Conservation (phyloP, 1,139 yeast genomes). For the Diutina ranongensis region DNA sequence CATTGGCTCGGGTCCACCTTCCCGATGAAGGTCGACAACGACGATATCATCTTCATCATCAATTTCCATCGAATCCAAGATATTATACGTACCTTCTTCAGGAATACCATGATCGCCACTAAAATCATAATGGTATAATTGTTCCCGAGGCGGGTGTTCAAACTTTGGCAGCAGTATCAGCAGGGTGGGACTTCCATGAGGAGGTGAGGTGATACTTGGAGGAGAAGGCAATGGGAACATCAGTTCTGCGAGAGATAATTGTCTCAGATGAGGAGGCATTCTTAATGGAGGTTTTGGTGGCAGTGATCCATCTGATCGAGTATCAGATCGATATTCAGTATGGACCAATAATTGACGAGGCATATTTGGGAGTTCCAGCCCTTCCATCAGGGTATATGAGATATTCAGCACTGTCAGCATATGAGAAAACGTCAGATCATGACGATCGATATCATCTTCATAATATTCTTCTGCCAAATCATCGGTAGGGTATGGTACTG, state of each 20-base stretch:
- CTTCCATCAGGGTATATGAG: background rate
- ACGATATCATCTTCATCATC: background rate
- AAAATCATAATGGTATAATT: background rate
- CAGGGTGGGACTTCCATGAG: background rate
- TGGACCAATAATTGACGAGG: background rate
- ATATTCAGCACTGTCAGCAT: background rate
- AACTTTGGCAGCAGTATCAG: background rate
- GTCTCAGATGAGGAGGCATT: background rate
- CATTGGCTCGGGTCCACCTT: background rate
- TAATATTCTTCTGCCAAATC: background rate
- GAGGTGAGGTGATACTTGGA: background rate
- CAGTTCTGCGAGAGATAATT: background rate
- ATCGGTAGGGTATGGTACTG: background rate
- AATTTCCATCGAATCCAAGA: conserved; percentile 3
- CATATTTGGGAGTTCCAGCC: too few relatives aligned
- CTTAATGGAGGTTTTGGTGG: conserved; percentile 1
- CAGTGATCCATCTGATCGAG: background rate
- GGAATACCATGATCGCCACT: background rate
- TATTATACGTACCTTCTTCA: background rate
- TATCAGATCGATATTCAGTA: background rate
- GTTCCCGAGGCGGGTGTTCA: background rate
- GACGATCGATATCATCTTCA: background rate
- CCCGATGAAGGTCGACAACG: background rate
- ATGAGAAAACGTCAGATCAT: background rate
- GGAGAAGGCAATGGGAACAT: conserved; percentile 4